phyloP scores from a whole-genome alignment of 2,329 filamentous ascomycete species.

The Chaetomiaceae sp. region DNA sequence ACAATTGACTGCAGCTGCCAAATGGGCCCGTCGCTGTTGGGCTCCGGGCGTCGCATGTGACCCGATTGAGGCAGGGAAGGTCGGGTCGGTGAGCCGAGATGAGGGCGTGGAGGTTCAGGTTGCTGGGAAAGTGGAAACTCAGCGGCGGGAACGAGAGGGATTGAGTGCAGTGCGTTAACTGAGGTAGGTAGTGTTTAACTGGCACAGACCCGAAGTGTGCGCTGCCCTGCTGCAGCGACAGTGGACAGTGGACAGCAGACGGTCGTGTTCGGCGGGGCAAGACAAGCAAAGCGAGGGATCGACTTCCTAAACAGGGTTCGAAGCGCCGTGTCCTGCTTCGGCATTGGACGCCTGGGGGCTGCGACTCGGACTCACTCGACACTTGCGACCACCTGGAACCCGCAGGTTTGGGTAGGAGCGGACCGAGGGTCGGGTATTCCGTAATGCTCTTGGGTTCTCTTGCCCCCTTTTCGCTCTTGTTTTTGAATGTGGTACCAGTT shows the following conservation, averaged over 20 bases:
- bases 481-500: too few relatives aligned
- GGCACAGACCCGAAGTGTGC: not conserved
- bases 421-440: not conserved
- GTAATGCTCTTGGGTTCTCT: not conserved
- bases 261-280: conserved; percentile 19
- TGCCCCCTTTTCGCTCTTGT: not conserved
- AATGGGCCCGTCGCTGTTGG: conserved; percentile 15
- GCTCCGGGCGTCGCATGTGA: conserved; percentile 20
- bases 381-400: too few relatives aligned
- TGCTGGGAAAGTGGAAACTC: not conserved
- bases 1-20: conserved; percentile 22
- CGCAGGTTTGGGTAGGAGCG: not conserved
- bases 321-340: conserved; percentile 12
- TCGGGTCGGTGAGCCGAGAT: conserved; percentile 12
- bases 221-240: not conserved
- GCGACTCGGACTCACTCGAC: conserved; percentile 3
- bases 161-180: too few relatives aligned
- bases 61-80: conserved; percentile 8
- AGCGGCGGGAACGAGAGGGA: not conserved
- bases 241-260: not conserved
- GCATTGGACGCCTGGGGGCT: conserved; percentile 13
- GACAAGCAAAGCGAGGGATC: conserved; percentile 15
- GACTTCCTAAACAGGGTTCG: conserved; percentile 22
- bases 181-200: too few relatives aligned
- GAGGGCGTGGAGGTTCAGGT: not conserved